Evolutionary conservation across 768 basidiomycete species (phyloP).

Genomic region (Leccinum barrowsii): DNA sequence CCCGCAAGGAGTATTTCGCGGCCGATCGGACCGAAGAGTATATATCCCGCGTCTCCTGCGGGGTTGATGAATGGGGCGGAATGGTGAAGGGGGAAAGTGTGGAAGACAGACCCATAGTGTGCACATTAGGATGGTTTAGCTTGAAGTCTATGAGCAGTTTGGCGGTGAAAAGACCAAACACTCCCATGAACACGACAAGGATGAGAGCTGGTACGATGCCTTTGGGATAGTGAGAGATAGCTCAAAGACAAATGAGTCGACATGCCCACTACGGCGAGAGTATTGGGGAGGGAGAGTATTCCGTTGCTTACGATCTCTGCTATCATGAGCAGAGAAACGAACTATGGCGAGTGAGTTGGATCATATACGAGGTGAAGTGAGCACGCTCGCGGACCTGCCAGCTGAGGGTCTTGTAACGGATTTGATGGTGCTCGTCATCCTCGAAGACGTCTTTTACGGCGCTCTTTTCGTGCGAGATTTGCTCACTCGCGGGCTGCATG

Average conservation of each 20-base stretch:
- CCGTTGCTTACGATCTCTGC: constrained; percentile 7
- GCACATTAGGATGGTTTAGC: constrained; percentile 47
- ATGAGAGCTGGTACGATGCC: constrained; percentile 8
- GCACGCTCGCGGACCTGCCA: neutral
- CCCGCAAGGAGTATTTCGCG: constrained; percentile 3
- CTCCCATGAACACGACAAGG: constrained; percentile 1
- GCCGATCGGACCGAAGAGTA: constrained; percentile 2
- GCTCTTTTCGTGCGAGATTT: neutral
- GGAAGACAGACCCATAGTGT: constrained; percentile 44
- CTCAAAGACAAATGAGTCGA: neutral
- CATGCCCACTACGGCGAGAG: constrained; percentile 2
- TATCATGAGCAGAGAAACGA: neutral
- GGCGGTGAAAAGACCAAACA: constrained; percentile 23
- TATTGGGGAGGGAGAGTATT: neutral
- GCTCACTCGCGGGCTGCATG: neutral
- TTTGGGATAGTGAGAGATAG: neutral
- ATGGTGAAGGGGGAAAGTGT: neutral
- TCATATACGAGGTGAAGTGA: no score
- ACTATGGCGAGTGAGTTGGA: neutral
- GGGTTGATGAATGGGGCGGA: neutral
- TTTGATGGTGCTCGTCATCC: constrained; percentile 35
- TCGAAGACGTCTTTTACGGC: constrained; percentile 36
- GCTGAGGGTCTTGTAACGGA: constrained; percentile 2
- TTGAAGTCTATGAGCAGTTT: constrained; percentile 41
- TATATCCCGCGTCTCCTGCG: constrained; percentile 4